phyloP scores from a whole-genome alignment of 805 yeast species.

The Tetrapisispora arboricola region DNA sequence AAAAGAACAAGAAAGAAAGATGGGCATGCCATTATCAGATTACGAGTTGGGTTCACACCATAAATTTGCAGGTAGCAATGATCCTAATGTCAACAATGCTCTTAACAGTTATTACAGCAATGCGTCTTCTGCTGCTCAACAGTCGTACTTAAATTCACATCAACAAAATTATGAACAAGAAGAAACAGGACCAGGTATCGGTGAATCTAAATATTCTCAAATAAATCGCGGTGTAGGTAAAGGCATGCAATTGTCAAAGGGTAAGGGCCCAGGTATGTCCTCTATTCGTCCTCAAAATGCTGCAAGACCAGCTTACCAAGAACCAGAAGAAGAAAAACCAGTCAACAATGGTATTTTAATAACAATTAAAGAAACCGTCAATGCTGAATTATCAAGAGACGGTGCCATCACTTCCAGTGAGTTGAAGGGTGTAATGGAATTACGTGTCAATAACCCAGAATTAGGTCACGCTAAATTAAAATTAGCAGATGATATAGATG shows the following conservation, averaged over 20 bases:
- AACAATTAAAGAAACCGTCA: constrained; percentile 63
- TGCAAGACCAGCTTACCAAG: constrained; percentile 15
- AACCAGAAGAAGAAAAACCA: constrained; percentile 22
- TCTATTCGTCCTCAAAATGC: constrained; percentile 2
- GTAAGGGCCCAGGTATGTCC: constrained; percentile 2
- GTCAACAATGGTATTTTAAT: constrained; percentile 71
- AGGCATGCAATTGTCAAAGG: constrained; percentile 24
- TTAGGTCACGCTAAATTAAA: constrained; percentile 57
- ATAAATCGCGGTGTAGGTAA: constrained; percentile 8
- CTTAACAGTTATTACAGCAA: constrained; percentile 30
- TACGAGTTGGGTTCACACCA: constrained; percentile 11
- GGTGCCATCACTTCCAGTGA: constrained; percentile 65
- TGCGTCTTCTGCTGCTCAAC: constrained; percentile 32
- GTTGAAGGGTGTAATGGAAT: constrained; percentile 81
- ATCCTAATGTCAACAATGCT: constrained; percentile 30
- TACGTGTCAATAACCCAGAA: constrained; percentile 71
- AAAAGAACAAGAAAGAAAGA: constrained; percentile 42
- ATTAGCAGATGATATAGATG: constrained; percentile 40
- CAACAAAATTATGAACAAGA: constrained; percentile 10
- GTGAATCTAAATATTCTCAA: constrained; percentile 2
- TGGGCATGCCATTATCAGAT: constrained; percentile 27
- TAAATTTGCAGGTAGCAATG: constrained; percentile 21
- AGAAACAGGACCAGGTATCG: constrained; percentile 8
- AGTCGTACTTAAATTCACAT: constrained; percentile 20
- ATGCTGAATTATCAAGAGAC: constrained; percentile 73